Percentiles rank a stretch among this genome's conserved stretches.
phyloP scores from a whole-genome alignment of 1,284 basidiomycete genomes.

The Coniferiporia sulphurascens region DNA sequence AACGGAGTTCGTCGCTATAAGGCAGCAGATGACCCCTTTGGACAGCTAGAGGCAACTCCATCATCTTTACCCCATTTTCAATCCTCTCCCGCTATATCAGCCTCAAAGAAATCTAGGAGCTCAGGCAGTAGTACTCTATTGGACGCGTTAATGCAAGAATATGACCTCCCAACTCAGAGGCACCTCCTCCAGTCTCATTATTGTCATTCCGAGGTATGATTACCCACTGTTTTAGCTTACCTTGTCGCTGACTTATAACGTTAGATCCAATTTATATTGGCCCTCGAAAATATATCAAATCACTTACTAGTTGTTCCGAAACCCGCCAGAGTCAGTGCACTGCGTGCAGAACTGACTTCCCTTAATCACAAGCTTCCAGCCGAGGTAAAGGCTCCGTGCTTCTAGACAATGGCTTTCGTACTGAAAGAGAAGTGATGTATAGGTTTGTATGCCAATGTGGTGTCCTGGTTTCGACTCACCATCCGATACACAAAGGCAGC shows the following conservation, averaged over 20 bases:
- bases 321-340: conserved; percentile 89
- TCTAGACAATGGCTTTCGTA: conserved; percentile 7
- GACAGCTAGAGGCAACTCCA: conserved; percentile 52
- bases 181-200: conserved; percentile 85
- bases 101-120: conserved; percentile 40
- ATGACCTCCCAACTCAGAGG: conserved; percentile 62
- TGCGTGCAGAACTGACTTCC: conserved; percentile 92
- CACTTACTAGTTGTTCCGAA: conserved; percentile 89
- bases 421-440: conserved; percentile 1
- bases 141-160: conserved; percentile 57
- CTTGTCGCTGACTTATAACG: not conserved
- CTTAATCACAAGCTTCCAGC: conserved; percentile 96
- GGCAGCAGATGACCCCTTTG: conserved; percentile 67
- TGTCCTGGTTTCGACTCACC: conserved; percentile 70
- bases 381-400: conserved; percentile 51
- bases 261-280: conserved; percentile 81
- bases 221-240: conserved; percentile 17
- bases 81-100: conserved; percentile 62
- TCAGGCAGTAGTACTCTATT: conserved; percentile 40
- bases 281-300: conserved; percentile 91
- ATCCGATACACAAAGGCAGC: conserved; percentile 33
- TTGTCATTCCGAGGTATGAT: conserved; percentile 80
- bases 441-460: conserved; percentile 98
- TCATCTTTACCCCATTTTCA: conserved; percentile 46
- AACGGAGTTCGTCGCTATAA: conserved; percentile 46